Percentiles rank a stretch among this genome's conserved stretches.
phyloP scores from a whole-genome alignment of 2,329 filamentous ascomycete species.

The Harringtonia lauricola region DNA sequence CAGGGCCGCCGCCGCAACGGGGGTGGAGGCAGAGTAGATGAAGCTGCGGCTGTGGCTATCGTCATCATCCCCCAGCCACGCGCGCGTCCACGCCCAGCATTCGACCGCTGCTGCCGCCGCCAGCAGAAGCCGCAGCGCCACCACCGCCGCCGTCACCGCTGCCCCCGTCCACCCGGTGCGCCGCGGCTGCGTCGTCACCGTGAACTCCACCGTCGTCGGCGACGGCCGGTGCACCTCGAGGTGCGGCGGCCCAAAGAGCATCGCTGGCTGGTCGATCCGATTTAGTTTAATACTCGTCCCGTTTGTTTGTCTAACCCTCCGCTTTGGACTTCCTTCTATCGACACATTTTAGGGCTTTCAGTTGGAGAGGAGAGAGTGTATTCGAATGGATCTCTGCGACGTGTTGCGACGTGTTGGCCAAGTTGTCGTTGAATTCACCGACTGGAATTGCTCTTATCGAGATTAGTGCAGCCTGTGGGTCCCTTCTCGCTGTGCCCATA shows the following conservation, averaged over 20 bases:
- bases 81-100: constrained; percentile 31
- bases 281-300: too few species aligned
- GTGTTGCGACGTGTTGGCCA: too few species aligned
- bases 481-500: background rate
- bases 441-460: too few species aligned
- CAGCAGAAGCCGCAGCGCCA: constrained; percentile 30
- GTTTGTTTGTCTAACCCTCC: background rate
- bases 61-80: background rate
- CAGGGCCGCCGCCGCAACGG: too few species aligned
- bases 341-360: too few species aligned
- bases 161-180: constrained; percentile 14
- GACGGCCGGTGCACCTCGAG: constrained; percentile 60
- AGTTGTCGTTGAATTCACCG: too few species aligned
- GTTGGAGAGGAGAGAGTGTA: too few species aligned
- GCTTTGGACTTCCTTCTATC: too few species aligned
- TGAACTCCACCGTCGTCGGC: constrained; percentile 85
- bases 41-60: too few species aligned
- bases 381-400: too few species aligned
- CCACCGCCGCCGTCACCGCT: constrained; percentile 30
- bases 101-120: constrained; percentile 34
- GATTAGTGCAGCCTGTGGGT: too few species aligned
- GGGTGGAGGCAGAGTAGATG: background rate
- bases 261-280: constrained; percentile 19
- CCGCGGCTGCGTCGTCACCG: constrained; percentile 66
- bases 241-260: constrained; percentile 51